phyloP scores from a whole-genome alignment of 2,329 filamentous ascomycete genomes.

The Hirsutella rhossiliensis region DNA sequence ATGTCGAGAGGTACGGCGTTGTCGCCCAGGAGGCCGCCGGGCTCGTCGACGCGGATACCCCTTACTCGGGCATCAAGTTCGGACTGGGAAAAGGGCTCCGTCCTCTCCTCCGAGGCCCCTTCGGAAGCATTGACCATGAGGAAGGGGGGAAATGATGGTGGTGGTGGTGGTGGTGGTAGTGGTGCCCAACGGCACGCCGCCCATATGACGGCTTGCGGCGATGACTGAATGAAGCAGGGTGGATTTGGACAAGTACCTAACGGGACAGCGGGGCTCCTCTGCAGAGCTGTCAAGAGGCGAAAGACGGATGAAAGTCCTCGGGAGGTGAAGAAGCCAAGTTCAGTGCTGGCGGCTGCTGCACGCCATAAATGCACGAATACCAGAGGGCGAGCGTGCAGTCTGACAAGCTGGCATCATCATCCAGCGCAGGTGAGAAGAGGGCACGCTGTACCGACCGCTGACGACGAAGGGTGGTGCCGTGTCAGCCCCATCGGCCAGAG shows the following conservation, averaged over 20 bases:
- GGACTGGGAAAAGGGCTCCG: constrained; percentile 45
- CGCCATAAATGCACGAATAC: constrained; percentile 15
- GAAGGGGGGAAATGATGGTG: constrained; percentile 2
- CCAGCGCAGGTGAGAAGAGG: constrained; percentile 3
- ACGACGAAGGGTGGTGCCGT: neutral
- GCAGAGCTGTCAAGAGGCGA: too few species aligned
- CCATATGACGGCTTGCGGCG: too few species aligned
- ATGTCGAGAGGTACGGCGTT: constrained; percentile 41
- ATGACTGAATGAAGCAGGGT: too few species aligned
- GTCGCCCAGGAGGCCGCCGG: constrained; percentile 22
- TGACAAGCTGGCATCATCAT: constrained; percentile 3
- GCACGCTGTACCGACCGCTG: constrained; percentile 6
- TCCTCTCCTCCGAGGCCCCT: constrained; percentile 36
- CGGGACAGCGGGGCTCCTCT: too few species aligned
- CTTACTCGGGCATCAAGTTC: constrained; percentile 40
- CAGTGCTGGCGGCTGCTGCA: constrained; percentile 3
- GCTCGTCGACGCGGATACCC: constrained; percentile 31
- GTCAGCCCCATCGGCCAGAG: constrained; percentile 2
- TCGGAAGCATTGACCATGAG: constrained; percentile 33
- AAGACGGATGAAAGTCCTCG: too few species aligned
- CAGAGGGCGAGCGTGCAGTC: constrained; percentile 5
- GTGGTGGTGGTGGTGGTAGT: too few species aligned
- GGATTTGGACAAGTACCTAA: too few species aligned
- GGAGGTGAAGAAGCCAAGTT: constrained; percentile 1
- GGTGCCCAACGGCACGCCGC: too few species aligned